A percentile compares a stretch with the other conserved stretches of the same genome.
Evolutionary conservation across 306 rosid genomes (phyloP).

Genomic region (Cucurbita ficifolia): DNA sequence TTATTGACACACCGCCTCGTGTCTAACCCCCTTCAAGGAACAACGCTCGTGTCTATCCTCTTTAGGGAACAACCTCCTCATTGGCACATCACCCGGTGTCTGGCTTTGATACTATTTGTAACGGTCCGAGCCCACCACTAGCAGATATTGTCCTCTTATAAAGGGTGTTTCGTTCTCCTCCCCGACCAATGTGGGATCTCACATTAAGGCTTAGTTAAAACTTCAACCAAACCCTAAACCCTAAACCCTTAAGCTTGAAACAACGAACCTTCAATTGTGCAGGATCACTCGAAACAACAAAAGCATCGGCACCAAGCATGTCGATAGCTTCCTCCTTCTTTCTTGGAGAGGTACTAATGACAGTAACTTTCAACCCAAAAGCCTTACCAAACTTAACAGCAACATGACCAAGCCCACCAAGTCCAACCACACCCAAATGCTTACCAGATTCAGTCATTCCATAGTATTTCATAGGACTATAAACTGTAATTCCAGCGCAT

Average conservation of each 20-base stretch:
- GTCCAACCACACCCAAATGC: slow-evolving; percentile 90
- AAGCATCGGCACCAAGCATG: slow-evolving; percentile 72
- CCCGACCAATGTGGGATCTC: too few species aligned
- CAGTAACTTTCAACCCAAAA: slow-evolving; percentile 90
- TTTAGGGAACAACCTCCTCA: too few species aligned
- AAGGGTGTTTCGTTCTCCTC: too few species aligned
- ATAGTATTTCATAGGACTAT: slow-evolving; percentile 83
- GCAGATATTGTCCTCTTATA: too few species aligned
- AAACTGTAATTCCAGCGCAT: slow-evolving; percentile 83
- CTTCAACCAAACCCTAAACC: too few species aligned
- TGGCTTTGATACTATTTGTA: too few species aligned
- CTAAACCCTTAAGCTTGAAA: neutral
- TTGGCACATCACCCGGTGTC: too few species aligned
- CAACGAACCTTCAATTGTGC: slow-evolving; percentile 39
- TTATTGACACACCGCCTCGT: too few species aligned
- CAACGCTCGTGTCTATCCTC: too few species aligned
- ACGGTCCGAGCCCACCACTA: too few species aligned
- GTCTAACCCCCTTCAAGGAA: too few species aligned
- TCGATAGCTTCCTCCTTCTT: slow-evolving; percentile 57
- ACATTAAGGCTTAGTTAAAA: too few species aligned
- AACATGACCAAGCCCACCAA: slow-evolving; percentile 89
- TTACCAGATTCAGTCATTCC: slow-evolving; percentile 81
- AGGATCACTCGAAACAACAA: slow-evolving; percentile 52
- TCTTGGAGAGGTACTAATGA: slow-evolving; percentile 52
- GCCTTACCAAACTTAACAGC: slow-evolving; percentile 84